Conservation (phyloP, 2,329 filamentous ascomycete genomes). For the Lachnellula willkommii region DNA sequence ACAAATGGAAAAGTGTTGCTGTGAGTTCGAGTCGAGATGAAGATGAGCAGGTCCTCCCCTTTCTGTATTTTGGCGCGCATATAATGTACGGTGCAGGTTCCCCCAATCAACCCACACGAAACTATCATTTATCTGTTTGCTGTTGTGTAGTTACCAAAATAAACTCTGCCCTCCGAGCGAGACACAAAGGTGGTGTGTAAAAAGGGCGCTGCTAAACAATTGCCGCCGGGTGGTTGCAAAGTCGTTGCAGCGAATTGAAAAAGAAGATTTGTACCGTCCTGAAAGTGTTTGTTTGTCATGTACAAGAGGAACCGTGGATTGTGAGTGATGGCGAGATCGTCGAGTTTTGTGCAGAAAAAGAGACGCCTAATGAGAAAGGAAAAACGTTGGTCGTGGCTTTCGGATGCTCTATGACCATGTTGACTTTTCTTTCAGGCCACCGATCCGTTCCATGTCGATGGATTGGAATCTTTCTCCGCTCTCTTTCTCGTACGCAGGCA, state of each 20-base stretch:
- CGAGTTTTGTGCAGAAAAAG: constrained; percentile 4
- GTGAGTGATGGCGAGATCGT: background rate
- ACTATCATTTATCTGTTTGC: background rate
- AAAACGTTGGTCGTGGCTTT: constrained; percentile 4
- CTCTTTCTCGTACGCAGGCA: constrained; percentile 86
- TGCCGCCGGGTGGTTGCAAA: background rate
- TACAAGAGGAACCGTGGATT: constrained; percentile 3
- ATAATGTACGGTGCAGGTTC: background rate
- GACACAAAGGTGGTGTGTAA: background rate
- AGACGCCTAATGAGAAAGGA: constrained; percentile 1
- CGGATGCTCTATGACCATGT: constrained; percentile 21
- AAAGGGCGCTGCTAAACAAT: background rate
- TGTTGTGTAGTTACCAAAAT: background rate
- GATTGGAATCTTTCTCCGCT: constrained; percentile 79
- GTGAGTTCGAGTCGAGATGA: background rate
- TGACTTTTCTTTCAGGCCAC: constrained; percentile 83
- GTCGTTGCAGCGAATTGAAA: constrained; percentile 7
- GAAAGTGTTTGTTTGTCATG: constrained; percentile 3
- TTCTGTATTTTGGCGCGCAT: background rate
- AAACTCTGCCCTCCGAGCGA: constrained; percentile 4
- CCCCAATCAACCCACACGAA: background rate
- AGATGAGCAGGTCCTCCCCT: background rate
- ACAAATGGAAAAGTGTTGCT: background rate
- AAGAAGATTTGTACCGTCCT: constrained; percentile 1
- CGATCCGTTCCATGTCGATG: constrained; percentile 89